phyloP scores from a whole-genome alignment of 2,329 filamentous ascomycete genomes.

The Rhexocercosporidium sp. region DNA sequence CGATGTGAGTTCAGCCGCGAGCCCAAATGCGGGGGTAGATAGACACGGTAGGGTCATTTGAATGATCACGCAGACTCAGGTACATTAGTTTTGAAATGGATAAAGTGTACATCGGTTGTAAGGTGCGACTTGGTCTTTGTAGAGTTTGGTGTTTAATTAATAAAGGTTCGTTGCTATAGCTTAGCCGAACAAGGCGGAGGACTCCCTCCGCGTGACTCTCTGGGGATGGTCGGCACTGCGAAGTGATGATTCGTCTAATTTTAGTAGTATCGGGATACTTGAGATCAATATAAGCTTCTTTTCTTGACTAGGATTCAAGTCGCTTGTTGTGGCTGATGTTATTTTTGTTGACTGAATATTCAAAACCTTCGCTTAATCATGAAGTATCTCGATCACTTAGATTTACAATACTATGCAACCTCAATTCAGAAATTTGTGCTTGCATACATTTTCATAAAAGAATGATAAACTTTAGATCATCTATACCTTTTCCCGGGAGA shows the following conservation, averaged over 20 bases:
- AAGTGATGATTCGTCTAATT: background rate
- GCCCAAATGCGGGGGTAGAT: conserved; percentile 16
- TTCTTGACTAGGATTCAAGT: no score
- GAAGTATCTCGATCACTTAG: no score
- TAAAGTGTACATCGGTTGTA: background rate
- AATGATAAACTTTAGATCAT: no score
- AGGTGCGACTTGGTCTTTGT: background rate
- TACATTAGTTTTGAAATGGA: conserved; percentile 4
- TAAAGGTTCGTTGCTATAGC: background rate
- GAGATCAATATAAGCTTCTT: no score
- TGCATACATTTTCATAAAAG: no score
- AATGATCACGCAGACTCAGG: conserved; percentile 7
- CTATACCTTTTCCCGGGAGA: no score
- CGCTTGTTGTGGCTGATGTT: background rate
- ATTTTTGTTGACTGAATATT: no score
- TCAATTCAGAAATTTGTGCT: no score
- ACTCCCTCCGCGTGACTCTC: background rate
- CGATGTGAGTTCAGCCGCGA: conserved; percentile 22
- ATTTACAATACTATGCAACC: no score
- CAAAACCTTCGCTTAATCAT: no score
- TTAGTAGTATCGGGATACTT: no score
- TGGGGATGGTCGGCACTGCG: background rate
- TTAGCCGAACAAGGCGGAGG: conserved; percentile 1
- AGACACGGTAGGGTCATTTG: background rate
- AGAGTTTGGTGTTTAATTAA: conserved; percentile 11